These are phyloP conservation scores for Gautieria morchelliformis DNA, from an alignment of 768 basidiomycete species.

Conservation along the genomic window DNA sequence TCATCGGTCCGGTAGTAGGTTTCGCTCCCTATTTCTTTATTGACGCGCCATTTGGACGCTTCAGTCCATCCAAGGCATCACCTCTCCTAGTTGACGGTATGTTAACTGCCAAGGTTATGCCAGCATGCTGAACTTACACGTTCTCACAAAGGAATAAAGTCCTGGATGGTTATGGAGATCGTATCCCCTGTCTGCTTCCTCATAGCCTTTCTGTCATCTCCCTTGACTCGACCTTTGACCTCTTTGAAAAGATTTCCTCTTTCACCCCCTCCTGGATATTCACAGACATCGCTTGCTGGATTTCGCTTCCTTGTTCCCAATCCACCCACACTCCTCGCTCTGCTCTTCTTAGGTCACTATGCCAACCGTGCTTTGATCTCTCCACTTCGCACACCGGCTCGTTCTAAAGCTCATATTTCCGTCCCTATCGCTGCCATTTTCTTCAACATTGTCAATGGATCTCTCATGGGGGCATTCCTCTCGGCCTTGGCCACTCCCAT, in stretches of 20 bases:
- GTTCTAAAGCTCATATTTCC: slow-evolving; percentile 63
- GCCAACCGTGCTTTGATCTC: slow-evolving; percentile 72
- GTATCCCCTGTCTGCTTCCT: slow-evolving; percentile 49
- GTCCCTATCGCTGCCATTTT: slow-evolving; percentile 44
- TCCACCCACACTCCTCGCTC: slow-evolving; percentile 41
- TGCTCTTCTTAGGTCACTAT: slow-evolving; percentile 69
- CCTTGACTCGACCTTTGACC: slow-evolving; percentile 28
- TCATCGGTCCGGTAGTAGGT: neutral
- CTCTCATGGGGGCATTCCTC: slow-evolving; percentile 60
- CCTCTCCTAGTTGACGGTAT: slow-evolving; percentile 50
- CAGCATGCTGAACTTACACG: neutral
- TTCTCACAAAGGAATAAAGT: slow-evolving; percentile 23
- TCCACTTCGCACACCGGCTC: slow-evolving; percentile 70
- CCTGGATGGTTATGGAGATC: slow-evolving; percentile 79
- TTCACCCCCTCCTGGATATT: slow-evolving; percentile 19
- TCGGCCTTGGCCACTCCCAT: slow-evolving; percentile 43
- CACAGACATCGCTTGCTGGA: neutral
- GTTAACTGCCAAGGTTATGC: slow-evolving; percentile 1
- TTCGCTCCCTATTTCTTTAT: slow-evolving; percentile 29
- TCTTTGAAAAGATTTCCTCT: slow-evolving; percentile 15
- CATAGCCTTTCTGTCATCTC: slow-evolving; percentile 38
- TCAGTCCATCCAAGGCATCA: slow-evolving; percentile 38
- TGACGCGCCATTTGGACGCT: slow-evolving; percentile 77
- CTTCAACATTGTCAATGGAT: slow-evolving; percentile 72
- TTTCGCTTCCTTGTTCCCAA: slow-evolving; percentile 13